phyloP scores from a whole-genome alignment of 805 yeast species.

The Diddensiella transvaalensis region DNA sequence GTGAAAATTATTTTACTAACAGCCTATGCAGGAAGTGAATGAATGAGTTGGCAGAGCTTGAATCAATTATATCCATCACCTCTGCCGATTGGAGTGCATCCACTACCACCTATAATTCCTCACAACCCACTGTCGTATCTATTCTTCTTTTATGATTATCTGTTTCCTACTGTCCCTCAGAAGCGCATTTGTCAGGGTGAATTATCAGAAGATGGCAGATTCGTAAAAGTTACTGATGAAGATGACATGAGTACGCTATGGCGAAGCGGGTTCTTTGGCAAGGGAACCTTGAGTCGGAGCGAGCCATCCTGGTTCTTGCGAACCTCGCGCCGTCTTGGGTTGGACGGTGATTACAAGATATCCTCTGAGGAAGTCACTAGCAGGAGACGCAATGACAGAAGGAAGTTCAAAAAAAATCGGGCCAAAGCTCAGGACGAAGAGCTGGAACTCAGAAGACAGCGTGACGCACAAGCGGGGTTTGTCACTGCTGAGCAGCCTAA shows the following conservation, averaged over 20 bases:
- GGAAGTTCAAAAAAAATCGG: conserved; percentile 66
- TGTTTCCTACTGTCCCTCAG: conserved; percentile 18
- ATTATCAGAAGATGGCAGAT: conserved; percentile 20
- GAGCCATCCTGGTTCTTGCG: conserved; percentile 90
- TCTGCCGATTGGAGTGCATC: conserved; percentile 51
- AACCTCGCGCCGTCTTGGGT: conserved; percentile 51
- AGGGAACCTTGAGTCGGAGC: conserved; percentile 82
- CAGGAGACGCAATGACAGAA: conserved; percentile 65
- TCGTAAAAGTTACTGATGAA: conserved; percentile 36
- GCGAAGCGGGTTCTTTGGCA: conserved; percentile 90
- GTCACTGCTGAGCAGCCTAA: background rate
- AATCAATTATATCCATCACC: conserved; percentile 44
- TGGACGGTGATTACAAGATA: conserved; percentile 37
- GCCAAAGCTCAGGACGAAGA: conserved; percentile 52
- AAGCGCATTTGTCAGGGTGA: conserved; percentile 23
- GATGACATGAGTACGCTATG: conserved; percentile 59
- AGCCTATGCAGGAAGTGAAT: conserved; percentile 3
- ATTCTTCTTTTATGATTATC: conserved; percentile 38
- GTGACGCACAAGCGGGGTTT: conserved; percentile 33
- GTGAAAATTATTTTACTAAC: too few species aligned
- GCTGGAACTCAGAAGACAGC: conserved; percentile 39
- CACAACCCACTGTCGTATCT: conserved; percentile 70
- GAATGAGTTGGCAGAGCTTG: conserved; percentile 22
- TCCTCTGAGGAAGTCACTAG: conserved; percentile 74
- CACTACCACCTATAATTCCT: conserved; percentile 51